Base-by-base conservation (phyloP, 305 asterid species). In the Fraxinus paxiana region DNA sequence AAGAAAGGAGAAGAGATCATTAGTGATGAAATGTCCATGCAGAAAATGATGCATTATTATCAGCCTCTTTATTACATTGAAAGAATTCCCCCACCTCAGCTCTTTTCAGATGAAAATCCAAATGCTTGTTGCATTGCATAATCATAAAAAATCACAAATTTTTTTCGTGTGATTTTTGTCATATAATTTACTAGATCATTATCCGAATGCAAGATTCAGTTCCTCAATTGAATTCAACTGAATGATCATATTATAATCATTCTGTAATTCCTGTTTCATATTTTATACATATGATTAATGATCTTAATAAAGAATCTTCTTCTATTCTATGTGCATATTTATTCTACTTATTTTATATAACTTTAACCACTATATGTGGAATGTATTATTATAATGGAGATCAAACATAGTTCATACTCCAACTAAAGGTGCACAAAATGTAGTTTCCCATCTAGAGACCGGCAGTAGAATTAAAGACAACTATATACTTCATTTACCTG, bases 101-200 rank as follows among this genome's bases (percentile, higher is more conserved):
- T 93, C 34, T 95, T 95, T 82, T 95, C 98, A 0, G 98, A 95
- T 59, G 98, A 95, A 77, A 95, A 95, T 75, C 98, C 98, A 72
- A 93, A 95, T 87, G 98, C 98, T 3, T 95, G 98, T 82, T 84
- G 84, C 81, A 79, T 95, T 83, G 81, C 91, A 87, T 93, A 82
- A 84, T 75, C 7, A 12, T 17, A 4, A 26, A 26, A 65, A 10
- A 65, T 65, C 73, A 65, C 73, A 28, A 1, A 10, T 10, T 65
- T 65, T 65, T 24, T 65, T 4, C 3, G 15, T 65, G 73, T 65
- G 73, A 26, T 65, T 10, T 65, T 65, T 65, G 30, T 26, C 33
- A 8, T 10, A 10, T 24, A 63, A 63, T 63, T 15, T 26, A 26
- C 35, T 65, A 65, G 7, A 4, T 65, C 2, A 26, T 9, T 24